phyloP scores from a whole-genome alignment of 1,284 basidiomycete species.

The Omphalotus olearius region DNA sequence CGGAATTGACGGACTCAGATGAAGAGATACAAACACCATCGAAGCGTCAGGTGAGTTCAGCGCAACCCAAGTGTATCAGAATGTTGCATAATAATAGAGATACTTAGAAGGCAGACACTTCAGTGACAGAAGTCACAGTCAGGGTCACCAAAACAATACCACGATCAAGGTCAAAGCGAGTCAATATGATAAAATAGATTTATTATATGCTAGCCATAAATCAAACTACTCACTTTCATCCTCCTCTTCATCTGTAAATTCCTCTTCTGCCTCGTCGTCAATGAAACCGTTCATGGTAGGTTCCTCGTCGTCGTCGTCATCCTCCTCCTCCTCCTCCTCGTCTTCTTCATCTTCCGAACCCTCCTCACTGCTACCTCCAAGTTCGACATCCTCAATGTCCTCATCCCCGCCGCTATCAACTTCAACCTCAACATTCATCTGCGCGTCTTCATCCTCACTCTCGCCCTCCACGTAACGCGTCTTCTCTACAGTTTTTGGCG shows the following conservation, averaged over 20 bases:
- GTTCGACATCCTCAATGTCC: conserved; percentile 64
- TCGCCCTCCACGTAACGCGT: conserved; percentile 74
- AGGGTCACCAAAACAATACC: background rate
- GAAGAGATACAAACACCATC: conserved; percentile 9
- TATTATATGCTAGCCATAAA: background rate
- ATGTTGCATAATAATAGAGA: background rate
- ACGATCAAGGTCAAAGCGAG: background rate
- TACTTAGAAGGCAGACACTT: no score
- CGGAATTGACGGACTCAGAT: conserved; percentile 21
- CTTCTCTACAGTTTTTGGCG: conserved; percentile 35
- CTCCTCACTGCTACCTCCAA: conserved; percentile 55
- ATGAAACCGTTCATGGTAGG: conserved; percentile 59
- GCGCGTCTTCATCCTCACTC: conserved; percentile 60
- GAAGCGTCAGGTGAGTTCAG: background rate
- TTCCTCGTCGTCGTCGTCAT: conserved; percentile 49
- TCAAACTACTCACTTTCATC: conserved; percentile 45
- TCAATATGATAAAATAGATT: conserved; percentile 1
- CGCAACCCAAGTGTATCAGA: background rate
- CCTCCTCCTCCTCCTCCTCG: conserved; percentile 47
- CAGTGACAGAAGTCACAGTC: no score
- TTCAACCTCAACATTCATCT: conserved; percentile 67
- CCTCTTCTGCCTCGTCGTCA: conserved; percentile 73
- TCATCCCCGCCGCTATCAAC: conserved; percentile 60
- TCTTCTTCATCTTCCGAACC: conserved; percentile 48
- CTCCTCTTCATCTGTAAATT: conserved; percentile 58